Conservation (phyloP, 1,284 basidiomycete species). For the Hortiboletus rubellus region DNA sequence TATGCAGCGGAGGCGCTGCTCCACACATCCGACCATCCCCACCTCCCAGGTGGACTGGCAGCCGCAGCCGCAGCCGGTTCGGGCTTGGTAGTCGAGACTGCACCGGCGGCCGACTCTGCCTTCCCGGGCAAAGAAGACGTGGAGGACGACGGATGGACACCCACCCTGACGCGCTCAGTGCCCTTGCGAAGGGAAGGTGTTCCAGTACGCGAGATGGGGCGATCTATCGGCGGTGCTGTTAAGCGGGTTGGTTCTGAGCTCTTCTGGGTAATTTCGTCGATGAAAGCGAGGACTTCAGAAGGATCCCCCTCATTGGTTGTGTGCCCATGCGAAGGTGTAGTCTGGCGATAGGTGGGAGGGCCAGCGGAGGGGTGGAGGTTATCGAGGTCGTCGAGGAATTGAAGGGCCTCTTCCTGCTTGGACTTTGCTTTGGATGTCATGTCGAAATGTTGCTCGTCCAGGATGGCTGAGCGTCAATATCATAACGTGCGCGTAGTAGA, state of each 20-base stretch:
- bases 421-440: slow-evolving; percentile 68
- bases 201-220: slow-evolving; percentile 63
- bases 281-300: slow-evolving; percentile 82
- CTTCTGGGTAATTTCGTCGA: slow-evolving; percentile 93
- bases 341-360: slow-evolving; percentile 20
- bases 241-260: slow-evolving; percentile 70
- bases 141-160: slow-evolving; percentile 42
- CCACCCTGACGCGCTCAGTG: slow-evolving; percentile 72
- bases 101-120: slow-evolving; percentile 29
- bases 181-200: slow-evolving; percentile 75
- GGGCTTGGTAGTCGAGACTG: slow-evolving; percentile 26
- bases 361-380: slow-evolving; percentile 38
- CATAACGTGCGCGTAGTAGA: neutral
- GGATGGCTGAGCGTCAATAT: neutral
- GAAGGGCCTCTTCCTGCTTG: slow-evolving; percentile 86
- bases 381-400: slow-evolving; percentile 83
- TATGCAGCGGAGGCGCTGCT: slow-evolving; percentile 82
- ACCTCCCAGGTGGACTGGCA: slow-evolving; percentile 42
- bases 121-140: slow-evolving; percentile 41
- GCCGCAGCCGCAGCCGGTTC: slow-evolving; percentile 24
- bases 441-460: slow-evolving; percentile 3
- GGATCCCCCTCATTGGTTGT: slow-evolving; percentile 58
- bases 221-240: slow-evolving; percentile 53
- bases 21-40: slow-evolving; percentile 89
- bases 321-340: slow-evolving; percentile 20